These are phyloP conservation scores for Anacardium occidentale DNA, from an alignment of 345 rosid species.

Conservation along the genomic window DNA sequence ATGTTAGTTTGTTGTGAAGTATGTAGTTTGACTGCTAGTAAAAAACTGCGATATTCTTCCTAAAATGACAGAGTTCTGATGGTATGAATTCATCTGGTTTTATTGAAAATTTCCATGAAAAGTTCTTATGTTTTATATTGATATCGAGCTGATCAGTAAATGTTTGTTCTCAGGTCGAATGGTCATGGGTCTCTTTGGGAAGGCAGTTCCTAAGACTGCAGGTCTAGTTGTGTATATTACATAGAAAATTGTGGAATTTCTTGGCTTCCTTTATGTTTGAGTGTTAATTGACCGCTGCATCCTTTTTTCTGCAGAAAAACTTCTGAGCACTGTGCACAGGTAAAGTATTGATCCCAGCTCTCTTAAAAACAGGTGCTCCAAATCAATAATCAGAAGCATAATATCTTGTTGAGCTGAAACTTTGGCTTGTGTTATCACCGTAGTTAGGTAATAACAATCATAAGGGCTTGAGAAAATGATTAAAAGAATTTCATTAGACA, in stretches of 20 bases:
- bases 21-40: too few relatives aligned
- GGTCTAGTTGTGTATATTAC: slow-evolving; percentile 37
- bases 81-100: too few relatives aligned
- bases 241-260: neutral
- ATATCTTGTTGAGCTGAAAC: neutral
- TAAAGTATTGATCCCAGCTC: slow-evolving; percentile 19
- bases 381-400: neutral
- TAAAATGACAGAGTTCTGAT: too few relatives aligned
- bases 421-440: neutral
- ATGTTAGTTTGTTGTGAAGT: neutral
- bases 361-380: neutral
- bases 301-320: slow-evolving; percentile 67
- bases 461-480: too few relatives aligned
- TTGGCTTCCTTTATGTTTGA: neutral
- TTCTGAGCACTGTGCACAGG: slow-evolving; percentile 98
- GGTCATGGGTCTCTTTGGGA: slow-evolving; percentile 85
- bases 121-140: neutral
- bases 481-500: too few relatives aligned
- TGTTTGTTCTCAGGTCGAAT: slow-evolving; percentile 58
- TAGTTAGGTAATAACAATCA: too few relatives aligned
- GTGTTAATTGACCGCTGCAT: slow-evolving; percentile 16
- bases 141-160: neutral
- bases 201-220: slow-evolving; percentile 87
- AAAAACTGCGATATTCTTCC: too few relatives aligned
- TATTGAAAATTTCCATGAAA: too few relatives aligned